Base-by-base conservation (phyloP, 345 rosid genomes). In the Litchi chinensis region DNA sequence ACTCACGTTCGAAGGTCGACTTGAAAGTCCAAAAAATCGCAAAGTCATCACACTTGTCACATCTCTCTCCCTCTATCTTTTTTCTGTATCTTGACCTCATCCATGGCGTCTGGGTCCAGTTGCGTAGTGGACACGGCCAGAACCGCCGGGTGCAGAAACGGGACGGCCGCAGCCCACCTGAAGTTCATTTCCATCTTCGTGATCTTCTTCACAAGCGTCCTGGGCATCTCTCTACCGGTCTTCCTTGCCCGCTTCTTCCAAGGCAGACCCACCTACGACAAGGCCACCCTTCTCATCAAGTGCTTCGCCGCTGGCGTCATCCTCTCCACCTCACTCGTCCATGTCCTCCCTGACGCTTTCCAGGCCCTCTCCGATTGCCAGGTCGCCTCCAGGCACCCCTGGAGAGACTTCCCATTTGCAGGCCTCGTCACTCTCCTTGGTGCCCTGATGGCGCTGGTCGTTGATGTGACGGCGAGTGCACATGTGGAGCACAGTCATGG, bases 231-330 rank as follows among this genome's bases (percentile, higher is more conserved):
- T 3, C 82, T 78, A 10, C 99, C 98, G 0, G 93, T 93, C 48
- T 70, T 93, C 28, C 84, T 95, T 18, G 97, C 98, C 22, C 93
- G 91, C 19, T 86, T 77, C 75, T 95, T 95, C 77, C 95, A 87
- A 0, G 97, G 98, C 0, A 95, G 89, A 74, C 92, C 99, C 60
- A 82, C 86, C 12, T 93, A 95, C 84, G 96, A 91, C 72, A 90
- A 87, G 80, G 90, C 95, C 11, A 80, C 88, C 24, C 90, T 93
- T 3, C 37, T 88, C 3, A 89, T 95, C 66, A 95, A 95, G 83
- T 92, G 98, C 85, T 95, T 95, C 86, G 99, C 98, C 39, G 98
- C 99, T 69, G 99, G 99, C 0, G 99, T 95, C 1, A 93, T 95
- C 60, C 93, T 95, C 76, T 93, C 99, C 21, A 95, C 99, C 15